phyloP scores from a whole-genome alignment of 2,329 filamentous ascomycete species.

The Talaromyces funiculosus region DNA sequence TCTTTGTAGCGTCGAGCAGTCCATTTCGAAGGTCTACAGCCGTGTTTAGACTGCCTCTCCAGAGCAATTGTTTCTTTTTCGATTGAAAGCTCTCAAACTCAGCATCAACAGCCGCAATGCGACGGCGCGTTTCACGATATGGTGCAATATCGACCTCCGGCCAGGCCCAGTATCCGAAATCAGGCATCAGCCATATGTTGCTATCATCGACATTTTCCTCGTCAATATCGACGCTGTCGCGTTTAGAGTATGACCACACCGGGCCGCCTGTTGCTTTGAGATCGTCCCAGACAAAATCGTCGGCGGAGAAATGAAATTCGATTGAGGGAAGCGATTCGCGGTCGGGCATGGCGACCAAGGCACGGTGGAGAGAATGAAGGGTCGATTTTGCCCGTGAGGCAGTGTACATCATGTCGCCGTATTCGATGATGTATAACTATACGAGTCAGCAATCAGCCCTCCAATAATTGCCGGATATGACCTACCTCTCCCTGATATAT shows the following conservation, averaged over 20 bases:
- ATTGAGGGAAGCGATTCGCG: constrained; percentile 41
- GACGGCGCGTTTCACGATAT: constrained; percentile 39
- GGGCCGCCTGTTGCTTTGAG: constrained; percentile 16
- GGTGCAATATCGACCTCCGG: constrained; percentile 44
- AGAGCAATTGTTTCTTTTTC: constrained; percentile 45
- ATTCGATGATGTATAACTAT: constrained; percentile 36
- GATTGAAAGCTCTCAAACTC: constrained; percentile 25
- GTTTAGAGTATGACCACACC: constrained; percentile 34
- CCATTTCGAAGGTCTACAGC: constrained; percentile 34
- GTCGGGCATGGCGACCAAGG: constrained; percentile 38
- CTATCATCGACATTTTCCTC: constrained; percentile 26
- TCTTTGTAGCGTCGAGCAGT: constrained; percentile 34
- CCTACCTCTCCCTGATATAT: constrained; percentile 33
- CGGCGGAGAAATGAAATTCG: constrained; percentile 46
- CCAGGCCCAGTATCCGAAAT: constrained; percentile 52
- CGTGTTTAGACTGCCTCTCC: constrained; percentile 43
- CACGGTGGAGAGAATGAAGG: constrained; percentile 45
- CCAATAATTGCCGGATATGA: not conserved
- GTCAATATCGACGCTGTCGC: constrained; percentile 26
- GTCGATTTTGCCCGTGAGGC: constrained; percentile 38
- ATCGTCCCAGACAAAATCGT: constrained; percentile 36
- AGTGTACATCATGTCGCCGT: constrained; percentile 29
- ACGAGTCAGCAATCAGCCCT: not conserved
- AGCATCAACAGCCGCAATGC: constrained; percentile 35
- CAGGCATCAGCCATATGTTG: constrained; percentile 47